These are phyloP conservation scores for Peronospora farinosa DNA, from an alignment of 352 stramenopile species.

Conservation along the genomic window DNA sequence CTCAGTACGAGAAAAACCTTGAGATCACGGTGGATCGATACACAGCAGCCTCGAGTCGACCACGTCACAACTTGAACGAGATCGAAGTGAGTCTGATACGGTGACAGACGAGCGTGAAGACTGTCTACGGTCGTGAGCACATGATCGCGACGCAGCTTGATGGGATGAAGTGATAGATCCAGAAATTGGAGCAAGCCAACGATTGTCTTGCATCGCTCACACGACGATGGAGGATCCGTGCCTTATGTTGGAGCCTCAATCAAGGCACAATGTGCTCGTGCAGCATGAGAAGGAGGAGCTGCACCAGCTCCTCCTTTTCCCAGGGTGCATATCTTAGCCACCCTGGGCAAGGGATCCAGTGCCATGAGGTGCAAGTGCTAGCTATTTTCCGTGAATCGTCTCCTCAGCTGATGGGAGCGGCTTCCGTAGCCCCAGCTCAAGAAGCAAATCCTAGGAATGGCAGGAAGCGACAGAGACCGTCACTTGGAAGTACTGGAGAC, in stretches of 20 bases:
- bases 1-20: conserved; percentile 70
- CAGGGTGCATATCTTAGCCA: too few species aligned
- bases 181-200: conserved; percentile 64
- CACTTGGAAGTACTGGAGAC: conserved; percentile 59
- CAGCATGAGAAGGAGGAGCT: conserved; percentile 59
- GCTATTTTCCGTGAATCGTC: conserved; percentile 31
- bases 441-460: conserved; percentile 18
- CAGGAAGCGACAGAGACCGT: conserved; percentile 22
- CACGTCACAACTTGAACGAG: conserved; percentile 25
- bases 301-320: too few species aligned
- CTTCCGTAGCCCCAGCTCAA: conserved; percentile 8
- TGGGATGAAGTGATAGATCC: conserved; percentile 60
- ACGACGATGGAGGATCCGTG: conserved; percentile 51
- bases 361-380: conserved; percentile 13
- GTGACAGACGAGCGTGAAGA: conserved; percentile 29
- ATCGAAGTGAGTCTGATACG: conserved; percentile 14
- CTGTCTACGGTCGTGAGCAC: conserved; percentile 25
- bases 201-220: conserved; percentile 60
- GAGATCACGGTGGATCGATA: conserved; percentile 52
- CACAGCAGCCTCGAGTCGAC: conserved; percentile 17
- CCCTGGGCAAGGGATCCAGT: background rate
- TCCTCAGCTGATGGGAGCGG: conserved; percentile 13
- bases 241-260: conserved; percentile 42
- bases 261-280: conserved; percentile 68
- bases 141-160: conserved; percentile 29